Percentiles rank a stretch among this genome's conserved stretches.
Conservation (phyloP, 441 rosid genomes). For the Erysimum pusillum region DNA sequence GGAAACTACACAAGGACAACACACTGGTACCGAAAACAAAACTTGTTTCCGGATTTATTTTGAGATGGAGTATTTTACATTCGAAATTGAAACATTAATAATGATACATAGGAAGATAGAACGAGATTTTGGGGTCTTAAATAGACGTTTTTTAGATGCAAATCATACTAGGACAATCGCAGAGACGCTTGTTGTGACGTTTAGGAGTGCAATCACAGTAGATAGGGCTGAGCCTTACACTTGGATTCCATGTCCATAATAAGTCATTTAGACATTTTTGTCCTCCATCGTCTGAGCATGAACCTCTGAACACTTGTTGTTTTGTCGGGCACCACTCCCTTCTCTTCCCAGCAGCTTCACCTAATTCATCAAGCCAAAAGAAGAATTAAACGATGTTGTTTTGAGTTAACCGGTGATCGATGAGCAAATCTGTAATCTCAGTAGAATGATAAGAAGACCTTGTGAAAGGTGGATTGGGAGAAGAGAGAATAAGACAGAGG, state of each 20-base stretch:
- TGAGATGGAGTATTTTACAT: not conserved
- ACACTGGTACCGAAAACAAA: slow-evolving; percentile 27
- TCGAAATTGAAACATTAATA: slow-evolving; percentile 9
- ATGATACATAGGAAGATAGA: slow-evolving; percentile 28
- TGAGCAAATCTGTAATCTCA: slow-evolving; percentile 7
- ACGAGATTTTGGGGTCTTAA: not conserved
- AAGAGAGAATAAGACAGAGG: slow-evolving; percentile 23
- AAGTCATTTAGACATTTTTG: slow-evolving; percentile 45
- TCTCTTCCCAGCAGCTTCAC: slow-evolving; percentile 19
- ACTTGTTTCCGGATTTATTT: slow-evolving; percentile 6
- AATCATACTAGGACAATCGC: slow-evolving; percentile 37
- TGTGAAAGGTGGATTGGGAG: slow-evolving; percentile 28
- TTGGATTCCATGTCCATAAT: slow-evolving; percentile 37
- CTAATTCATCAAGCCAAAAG: slow-evolving; percentile 25
- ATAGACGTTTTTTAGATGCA: slow-evolving; percentile 24
- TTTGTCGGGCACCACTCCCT: slow-evolving; percentile 41
- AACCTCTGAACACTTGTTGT: slow-evolving; percentile 40
- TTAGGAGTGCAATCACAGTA: slow-evolving; percentile 37
- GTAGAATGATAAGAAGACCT: slow-evolving; percentile 21
- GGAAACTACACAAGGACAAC: slow-evolving; percentile 17
- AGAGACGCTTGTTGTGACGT: slow-evolving; percentile 28
- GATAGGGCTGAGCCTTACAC: slow-evolving; percentile 39
- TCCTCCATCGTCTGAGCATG: slow-evolving; percentile 42
- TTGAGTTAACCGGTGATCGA: not conserved
- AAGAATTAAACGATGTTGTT: not conserved